phyloP scores from a whole-genome alignment of 1,284 basidiomycete species.

The Fistulinella staudtii region DNA sequence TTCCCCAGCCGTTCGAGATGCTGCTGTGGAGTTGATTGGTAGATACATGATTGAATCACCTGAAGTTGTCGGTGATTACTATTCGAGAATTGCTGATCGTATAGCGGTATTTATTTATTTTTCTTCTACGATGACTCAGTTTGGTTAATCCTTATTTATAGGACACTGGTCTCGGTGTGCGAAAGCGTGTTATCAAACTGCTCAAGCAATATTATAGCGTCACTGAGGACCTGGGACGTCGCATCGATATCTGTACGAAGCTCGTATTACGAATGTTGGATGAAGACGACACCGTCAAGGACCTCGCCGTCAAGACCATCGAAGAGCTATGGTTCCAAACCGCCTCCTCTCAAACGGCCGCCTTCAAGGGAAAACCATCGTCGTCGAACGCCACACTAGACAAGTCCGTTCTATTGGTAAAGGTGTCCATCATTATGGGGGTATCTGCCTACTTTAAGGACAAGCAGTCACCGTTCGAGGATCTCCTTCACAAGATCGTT shows the following conservation, averaged over 20 bases:
- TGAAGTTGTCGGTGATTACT: slow-evolving; percentile 81
- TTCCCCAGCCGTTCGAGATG: slow-evolving; percentile 92
- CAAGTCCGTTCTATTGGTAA: slow-evolving; percentile 51
- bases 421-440: slow-evolving; percentile 79
- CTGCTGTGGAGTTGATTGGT: slow-evolving; percentile 92
- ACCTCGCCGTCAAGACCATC: slow-evolving; percentile 83
- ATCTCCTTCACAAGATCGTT: slow-evolving; percentile 79
- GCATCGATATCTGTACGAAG: slow-evolving; percentile 78
- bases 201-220: slow-evolving; percentile 78
- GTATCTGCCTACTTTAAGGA: slow-evolving; percentile 81
- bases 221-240: slow-evolving; percentile 55
- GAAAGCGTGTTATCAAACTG: slow-evolving; percentile 93
- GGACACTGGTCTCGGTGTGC: slow-evolving; percentile 90
- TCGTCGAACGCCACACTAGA: slow-evolving; percentile 36
- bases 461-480: slow-evolving; percentile 79
- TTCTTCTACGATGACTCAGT: neutral
- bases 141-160: slow-evolving; percentile 30
- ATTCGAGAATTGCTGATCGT: slow-evolving; percentile 79
- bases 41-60: slow-evolving; percentile 91
- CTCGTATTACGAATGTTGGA: slow-evolving; percentile 86
- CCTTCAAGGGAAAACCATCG: slow-evolving; percentile 36
- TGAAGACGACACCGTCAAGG: slow-evolving; percentile 91
- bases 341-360: slow-evolving; percentile 24
- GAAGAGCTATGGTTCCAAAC: slow-evolving; percentile 85
- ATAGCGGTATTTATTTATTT: slow-evolving; percentile 62